Evolutionary conservation across 164 flowering plant genomes (phyloP).

Genomic region (Brasenia schreberi): DNA sequence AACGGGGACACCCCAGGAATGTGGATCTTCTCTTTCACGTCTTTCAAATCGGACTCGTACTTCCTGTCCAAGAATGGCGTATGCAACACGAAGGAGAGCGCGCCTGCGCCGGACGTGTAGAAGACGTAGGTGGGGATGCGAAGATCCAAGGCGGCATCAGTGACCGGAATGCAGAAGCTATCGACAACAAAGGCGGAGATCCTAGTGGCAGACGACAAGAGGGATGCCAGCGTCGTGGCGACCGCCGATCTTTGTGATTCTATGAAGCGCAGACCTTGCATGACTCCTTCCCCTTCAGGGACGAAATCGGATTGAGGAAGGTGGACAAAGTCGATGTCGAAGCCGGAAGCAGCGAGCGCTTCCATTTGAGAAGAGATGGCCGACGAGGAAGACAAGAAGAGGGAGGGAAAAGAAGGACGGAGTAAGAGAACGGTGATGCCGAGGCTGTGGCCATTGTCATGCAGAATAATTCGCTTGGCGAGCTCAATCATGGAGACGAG

Average conservation of each 20-base stretch:
- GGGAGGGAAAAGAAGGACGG: background rate
- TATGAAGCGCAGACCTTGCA: background rate
- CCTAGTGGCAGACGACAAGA: slow-evolving; percentile 11
- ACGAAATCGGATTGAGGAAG: background rate
- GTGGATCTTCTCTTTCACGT: slow-evolving; percentile 6
- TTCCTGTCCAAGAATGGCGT: slow-evolving; percentile 15
- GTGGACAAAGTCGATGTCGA: background rate
- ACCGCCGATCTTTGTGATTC: slow-evolving; percentile 2
- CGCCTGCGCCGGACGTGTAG: slow-evolving; percentile 21
- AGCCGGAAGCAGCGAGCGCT: background rate
- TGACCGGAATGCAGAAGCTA: slow-evolving; percentile 21
- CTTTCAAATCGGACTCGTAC: slow-evolving; percentile 9
- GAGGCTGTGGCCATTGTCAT: background rate
- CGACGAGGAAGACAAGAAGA: background rate
- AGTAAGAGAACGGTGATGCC: background rate
- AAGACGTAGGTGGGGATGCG: slow-evolving; percentile 27
- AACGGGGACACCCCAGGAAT: slow-evolving; percentile 34
- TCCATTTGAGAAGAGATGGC: background rate
- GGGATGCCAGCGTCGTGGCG: slow-evolving; percentile 17
- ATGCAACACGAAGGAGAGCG: slow-evolving; percentile 17
- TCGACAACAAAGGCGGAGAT: slow-evolving; percentile 28
- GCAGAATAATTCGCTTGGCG: background rate
- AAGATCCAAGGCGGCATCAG: slow-evolving; percentile 12
- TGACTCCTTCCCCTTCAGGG: background rate
- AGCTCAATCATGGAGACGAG: background rate